A percentile compares a stretch with the other conserved stretches of the same genome.
Evolutionary conservation across 805 yeast species (phyloP).

Genomic region (Teunomyces gatunensis): DNA sequence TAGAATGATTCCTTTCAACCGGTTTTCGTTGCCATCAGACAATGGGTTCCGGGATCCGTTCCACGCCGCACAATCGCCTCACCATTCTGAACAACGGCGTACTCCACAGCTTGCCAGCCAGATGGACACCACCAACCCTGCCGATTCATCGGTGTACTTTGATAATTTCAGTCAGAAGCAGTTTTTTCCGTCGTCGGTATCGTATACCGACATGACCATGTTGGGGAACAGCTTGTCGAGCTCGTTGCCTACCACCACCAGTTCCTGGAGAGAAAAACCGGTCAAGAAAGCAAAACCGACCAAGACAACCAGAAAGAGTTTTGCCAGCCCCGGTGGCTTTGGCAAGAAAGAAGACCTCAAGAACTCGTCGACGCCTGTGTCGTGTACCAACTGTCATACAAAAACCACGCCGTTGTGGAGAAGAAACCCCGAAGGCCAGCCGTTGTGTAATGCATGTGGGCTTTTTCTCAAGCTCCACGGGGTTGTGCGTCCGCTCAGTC

Average conservation of each 20-base stretch:
- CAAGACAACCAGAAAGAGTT: conserved; percentile 6
- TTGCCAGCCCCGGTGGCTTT: neutral
- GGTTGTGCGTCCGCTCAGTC: conserved; percentile 86
- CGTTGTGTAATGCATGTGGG: conserved; percentile 96
- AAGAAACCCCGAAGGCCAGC: conserved; percentile 86
- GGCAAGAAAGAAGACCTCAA: neutral
- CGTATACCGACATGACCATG: neutral
- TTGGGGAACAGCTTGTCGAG: conserved; percentile 3
- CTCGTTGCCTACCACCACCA: conserved; percentile 11
- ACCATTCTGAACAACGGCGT: neutral
- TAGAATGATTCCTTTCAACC: neutral
- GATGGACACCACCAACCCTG: conserved; percentile 1
- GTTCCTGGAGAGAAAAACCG: neutral
- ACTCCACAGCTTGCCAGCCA: neutral
- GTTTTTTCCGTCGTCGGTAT: neutral
- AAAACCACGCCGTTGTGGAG: conserved; percentile 95
- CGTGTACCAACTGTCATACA: conserved; percentile 88
- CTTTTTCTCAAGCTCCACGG: conserved; percentile 89
- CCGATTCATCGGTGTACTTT: neutral
- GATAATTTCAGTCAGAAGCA: conserved; percentile 1
- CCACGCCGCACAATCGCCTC: neutral
- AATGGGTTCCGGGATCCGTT: neutral
- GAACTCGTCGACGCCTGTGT: conserved; percentile 10
- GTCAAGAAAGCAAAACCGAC: conserved; percentile 6
- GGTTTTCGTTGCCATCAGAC: neutral